Conservation (phyloP, 1,284 basidiomycete species). For the Inonotus hispidus region DNA sequence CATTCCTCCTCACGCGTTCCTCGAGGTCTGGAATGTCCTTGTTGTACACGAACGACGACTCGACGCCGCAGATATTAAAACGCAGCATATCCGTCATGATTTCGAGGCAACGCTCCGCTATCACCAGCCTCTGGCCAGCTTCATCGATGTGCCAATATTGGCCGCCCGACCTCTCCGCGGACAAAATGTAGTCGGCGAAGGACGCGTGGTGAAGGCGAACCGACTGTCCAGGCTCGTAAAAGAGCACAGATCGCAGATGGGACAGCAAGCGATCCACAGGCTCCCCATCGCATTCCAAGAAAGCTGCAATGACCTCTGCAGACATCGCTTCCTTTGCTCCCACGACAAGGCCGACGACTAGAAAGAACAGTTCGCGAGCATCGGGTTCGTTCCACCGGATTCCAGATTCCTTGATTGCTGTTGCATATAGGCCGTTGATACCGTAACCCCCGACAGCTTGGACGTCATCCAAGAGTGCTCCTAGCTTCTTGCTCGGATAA, state of each 20-base stretch:
- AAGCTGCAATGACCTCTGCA: neutral
- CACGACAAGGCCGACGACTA: neutral
- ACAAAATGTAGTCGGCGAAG: too few species aligned
- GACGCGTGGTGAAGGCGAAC: neutral
- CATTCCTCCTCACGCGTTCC: neutral
- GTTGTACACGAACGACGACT: too few species aligned
- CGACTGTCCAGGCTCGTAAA: neutral
- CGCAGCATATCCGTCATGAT: too few species aligned
- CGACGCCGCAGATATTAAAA: too few species aligned
- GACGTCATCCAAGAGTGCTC: neutral
- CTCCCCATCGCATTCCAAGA: neutral
- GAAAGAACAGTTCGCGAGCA: neutral
- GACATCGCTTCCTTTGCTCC: neutral
- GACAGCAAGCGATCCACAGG: too few species aligned
- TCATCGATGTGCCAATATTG: too few species aligned
- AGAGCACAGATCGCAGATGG: neutral
- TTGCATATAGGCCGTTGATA: neutral
- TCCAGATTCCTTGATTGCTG: neutral
- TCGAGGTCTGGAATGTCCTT: slow-evolving; percentile 4
- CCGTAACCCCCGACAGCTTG: neutral
- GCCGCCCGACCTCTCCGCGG: too few species aligned
- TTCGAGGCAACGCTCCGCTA: too few species aligned
- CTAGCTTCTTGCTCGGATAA: neutral
- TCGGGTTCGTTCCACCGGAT: neutral
- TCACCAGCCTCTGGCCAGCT: too few species aligned